Conservation (phyloP, 2,329 filamentous ascomycete genomes). For the Scortechinia acanthostroma region DNA sequence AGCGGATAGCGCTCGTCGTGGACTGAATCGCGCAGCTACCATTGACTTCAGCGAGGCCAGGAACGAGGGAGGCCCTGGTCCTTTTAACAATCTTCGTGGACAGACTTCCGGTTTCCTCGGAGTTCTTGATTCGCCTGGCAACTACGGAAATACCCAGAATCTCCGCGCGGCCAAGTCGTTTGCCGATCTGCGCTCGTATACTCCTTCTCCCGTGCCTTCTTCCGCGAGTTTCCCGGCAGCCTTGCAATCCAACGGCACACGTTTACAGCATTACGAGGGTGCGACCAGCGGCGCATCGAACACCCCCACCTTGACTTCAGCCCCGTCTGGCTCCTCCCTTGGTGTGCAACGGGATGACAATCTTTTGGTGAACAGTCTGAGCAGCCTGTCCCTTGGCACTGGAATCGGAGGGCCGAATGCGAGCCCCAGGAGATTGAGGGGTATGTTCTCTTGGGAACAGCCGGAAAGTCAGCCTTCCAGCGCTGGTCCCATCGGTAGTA, state of each 20-base stretch:
- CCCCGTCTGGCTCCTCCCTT: constrained; percentile 15
- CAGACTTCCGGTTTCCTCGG: constrained; percentile 78
- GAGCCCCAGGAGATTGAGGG: neutral
- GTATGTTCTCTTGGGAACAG: constrained; percentile 3
- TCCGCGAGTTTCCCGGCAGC: constrained; percentile 67
- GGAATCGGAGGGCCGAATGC: neutral
- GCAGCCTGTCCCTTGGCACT: constrained; percentile 16
- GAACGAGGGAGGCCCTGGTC: constrained; percentile 48
- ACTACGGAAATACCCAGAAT: constrained; percentile 65
- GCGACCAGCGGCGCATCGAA: constrained; percentile 16
- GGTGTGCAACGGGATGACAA: constrained; percentile 38
- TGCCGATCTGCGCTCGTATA: constrained; percentile 89
- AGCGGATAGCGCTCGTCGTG: constrained; percentile 72
- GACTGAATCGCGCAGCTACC: constrained; percentile 87
- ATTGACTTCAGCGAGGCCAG: constrained; percentile 87
- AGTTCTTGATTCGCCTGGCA: constrained; percentile 26
- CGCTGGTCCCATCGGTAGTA: constrained; percentile 59
- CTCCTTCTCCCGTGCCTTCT: constrained; percentile 83
- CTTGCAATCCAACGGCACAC: constrained; percentile 18
- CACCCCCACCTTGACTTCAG: constrained; percentile 9
- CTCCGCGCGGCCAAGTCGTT: constrained; percentile 93
- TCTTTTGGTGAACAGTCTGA: constrained; percentile 23
- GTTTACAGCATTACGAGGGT: constrained; percentile 45
- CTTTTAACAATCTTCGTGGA: constrained; percentile 77
- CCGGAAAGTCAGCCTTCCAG: constrained; percentile 34